Evolutionary conservation across 176 grass and related monocot genomes (phyloP), one percentile per base, ranked within the genome.

Genomic region (Oryza punctata): DNA sequence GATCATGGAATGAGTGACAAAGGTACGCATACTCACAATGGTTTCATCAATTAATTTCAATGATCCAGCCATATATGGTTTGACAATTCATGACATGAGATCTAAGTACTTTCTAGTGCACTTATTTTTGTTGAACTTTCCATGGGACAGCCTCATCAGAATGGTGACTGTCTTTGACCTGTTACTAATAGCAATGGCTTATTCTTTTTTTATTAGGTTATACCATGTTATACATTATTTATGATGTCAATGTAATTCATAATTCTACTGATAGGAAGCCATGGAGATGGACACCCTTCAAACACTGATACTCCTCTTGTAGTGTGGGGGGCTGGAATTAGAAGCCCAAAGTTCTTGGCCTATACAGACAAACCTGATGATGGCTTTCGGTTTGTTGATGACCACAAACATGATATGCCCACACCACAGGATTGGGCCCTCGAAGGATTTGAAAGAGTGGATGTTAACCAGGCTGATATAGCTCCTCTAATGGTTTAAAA

Each of bases 1-100:
- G 95, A 97, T 80, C 92, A 97, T 89, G 95, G 95, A 88, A 97
- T 97, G 95, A 97, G 95, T 37, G 95, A 97, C 81, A 97, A 97
- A 97, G 95, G 92, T 97, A 89, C 76, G 49, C 10, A 29, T 24
- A 63, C 16, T 38, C 6, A 43, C 50, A 76, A 81, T 70, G 25
- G 2, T 85, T 37, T 87, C 19, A 73, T 12, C 57, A 70, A 59
- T 38, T 75, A 73, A 63, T 63, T 73, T 70, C 40, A 7, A 30
- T 79, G 26, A 79, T 68, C 14, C 21, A 11, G 47, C 21, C 10
- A 27, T 83, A 75, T 27, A 81, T 33, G 43, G 63, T 87, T 35
- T 80, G 81, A 70, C 32, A 70, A 76, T 37, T 64, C 47, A 35
- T 41, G 40, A 41, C 40, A 11, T 84, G 63, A 3, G 28, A 77